phyloP scores from a whole-genome alignment of 2,329 filamentous ascomycete species.

The Cladorrhinum sp. region DNA sequence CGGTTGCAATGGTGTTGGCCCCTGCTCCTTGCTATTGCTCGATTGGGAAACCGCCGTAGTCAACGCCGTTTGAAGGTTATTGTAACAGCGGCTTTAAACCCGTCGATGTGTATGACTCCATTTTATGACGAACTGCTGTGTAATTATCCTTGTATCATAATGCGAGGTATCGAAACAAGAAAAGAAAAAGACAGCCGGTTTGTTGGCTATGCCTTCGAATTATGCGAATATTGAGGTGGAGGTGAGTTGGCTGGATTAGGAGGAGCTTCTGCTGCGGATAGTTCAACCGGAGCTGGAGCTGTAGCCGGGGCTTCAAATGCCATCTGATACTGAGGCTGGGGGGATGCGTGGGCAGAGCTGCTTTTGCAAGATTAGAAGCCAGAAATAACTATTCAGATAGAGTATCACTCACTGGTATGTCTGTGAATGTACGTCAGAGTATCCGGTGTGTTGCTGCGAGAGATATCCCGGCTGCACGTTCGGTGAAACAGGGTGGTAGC shows the following conservation, averaged over 20 bases:
- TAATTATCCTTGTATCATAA: neutral
- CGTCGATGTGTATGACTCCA: neutral
- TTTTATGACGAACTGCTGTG: neutral
- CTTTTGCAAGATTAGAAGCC: neutral
- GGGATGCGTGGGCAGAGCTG: slow-evolving; percentile 15
- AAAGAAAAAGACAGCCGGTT: neutral
- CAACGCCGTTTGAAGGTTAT: neutral
- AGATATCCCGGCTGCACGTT: slow-evolving; percentile 19
- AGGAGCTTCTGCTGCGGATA: slow-evolving; percentile 34
- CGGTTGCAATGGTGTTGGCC: neutral
- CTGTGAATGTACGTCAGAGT: slow-evolving; percentile 1
- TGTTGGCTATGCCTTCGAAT: neutral
- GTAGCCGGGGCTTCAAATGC: slow-evolving; percentile 4
- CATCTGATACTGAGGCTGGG: neutral
- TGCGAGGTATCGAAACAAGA: neutral
- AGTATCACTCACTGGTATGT: slow-evolving; percentile 18
- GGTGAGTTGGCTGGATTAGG: neutral
- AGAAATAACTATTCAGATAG: neutral
- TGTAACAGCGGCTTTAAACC: neutral
- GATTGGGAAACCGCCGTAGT: neutral
- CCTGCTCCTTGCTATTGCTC: neutral
- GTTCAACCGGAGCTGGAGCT: slow-evolving; percentile 32
- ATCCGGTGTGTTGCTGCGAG: slow-evolving; percentile 2
- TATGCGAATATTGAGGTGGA: slow-evolving; percentile 31
- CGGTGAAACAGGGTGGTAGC: slow-evolving; percentile 8